These are phyloP conservation scores for Holtermanniella nyarrowii DNA, from an alignment of 768 basidiomycete species.

Conservation along the genomic window DNA sequence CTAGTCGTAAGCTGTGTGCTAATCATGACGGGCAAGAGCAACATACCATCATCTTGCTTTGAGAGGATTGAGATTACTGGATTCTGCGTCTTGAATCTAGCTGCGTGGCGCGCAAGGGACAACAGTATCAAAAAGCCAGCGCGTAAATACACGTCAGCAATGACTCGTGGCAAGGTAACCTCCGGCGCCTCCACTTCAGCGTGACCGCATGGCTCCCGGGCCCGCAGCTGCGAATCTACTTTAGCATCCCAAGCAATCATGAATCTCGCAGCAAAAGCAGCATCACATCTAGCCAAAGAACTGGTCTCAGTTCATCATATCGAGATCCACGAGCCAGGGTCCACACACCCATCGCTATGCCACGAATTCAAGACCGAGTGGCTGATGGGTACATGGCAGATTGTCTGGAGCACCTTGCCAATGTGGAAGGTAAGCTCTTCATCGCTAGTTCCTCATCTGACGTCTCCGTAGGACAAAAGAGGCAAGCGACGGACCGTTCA, in stretches of 20 bases:
- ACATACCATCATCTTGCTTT: neutral
- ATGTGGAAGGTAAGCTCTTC: slow-evolving; percentile 43
- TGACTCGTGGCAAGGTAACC: no score
- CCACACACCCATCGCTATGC: slow-evolving; percentile 24
- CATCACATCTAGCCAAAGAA: neutral
- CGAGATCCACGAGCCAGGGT: slow-evolving; percentile 20
- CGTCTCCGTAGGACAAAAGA: neutral
- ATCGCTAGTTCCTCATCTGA: neutral
- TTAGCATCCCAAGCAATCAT: no score
- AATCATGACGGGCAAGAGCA: neutral
- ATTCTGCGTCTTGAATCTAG: no score
- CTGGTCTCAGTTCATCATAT: slow-evolving; percentile 1
- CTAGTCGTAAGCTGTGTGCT: neutral
- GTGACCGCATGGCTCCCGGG: no score
- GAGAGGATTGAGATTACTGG: no score
- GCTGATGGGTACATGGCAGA: slow-evolving; percentile 42
- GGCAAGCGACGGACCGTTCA: neutral
- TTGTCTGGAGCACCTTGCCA: slow-evolving; percentile 43
- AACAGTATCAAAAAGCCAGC: no score
- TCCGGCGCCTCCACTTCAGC: no score
- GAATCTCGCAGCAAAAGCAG: neutral
- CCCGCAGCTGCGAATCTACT: no score
- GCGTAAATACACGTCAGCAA: no score
- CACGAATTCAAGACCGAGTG: slow-evolving; percentile 21
- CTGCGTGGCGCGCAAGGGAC: no score